Percentiles rank a stretch among this genome's conserved stretches.
Evolutionary conservation across 495 filamentous ascomycete species (phyloP).

Genomic region (Penicillium flavigenum): DNA sequence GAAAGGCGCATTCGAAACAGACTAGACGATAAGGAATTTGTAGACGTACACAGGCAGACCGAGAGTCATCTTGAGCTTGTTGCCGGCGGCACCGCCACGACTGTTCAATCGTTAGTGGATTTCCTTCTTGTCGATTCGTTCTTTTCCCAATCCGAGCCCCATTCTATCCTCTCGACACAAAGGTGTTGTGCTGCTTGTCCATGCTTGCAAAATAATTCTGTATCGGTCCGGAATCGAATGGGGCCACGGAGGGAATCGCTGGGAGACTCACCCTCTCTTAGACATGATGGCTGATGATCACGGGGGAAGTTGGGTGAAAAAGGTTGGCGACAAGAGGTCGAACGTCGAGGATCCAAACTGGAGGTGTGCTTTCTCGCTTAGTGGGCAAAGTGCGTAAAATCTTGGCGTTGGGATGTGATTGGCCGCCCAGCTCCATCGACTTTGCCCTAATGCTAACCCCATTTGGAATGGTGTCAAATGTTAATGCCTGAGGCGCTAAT

Average conservation of each 20-base stretch:
- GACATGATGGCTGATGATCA: constrained; percentile 56
- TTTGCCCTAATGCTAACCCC: constrained; percentile 44
- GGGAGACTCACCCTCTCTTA: constrained; percentile 52
- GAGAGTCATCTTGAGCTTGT: constrained; percentile 99
- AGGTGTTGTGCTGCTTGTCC: constrained; percentile 17
- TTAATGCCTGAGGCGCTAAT: constrained; percentile 15
- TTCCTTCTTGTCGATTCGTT: constrained; percentile 11
- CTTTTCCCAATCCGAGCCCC: constrained; percentile 9
- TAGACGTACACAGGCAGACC: constrained; percentile 96
- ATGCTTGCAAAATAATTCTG: constrained; percentile 11
- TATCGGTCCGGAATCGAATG: constrained; percentile 18
- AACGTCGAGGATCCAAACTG: constrained; percentile 16
- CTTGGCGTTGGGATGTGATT: constrained; percentile 39
- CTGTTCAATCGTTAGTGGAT: constrained; percentile 43
- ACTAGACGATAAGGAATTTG: constrained; percentile 21
- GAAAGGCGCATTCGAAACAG: constrained; percentile 12
- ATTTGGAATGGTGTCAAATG: constrained; percentile 13
- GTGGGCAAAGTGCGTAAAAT: constrained; percentile 47
- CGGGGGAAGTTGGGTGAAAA: constrained; percentile 40
- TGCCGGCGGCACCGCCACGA: constrained; percentile 90
- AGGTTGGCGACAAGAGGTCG: constrained; percentile 42
- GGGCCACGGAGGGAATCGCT: constrained; percentile 13
- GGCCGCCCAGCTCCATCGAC: constrained; percentile 17
- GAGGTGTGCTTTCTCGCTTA: constrained; percentile 48
- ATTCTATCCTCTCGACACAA: constrained; percentile 22